Conservation (phyloP, 768 basidiomycete genomes). For the Auricularia cornea region DNA sequence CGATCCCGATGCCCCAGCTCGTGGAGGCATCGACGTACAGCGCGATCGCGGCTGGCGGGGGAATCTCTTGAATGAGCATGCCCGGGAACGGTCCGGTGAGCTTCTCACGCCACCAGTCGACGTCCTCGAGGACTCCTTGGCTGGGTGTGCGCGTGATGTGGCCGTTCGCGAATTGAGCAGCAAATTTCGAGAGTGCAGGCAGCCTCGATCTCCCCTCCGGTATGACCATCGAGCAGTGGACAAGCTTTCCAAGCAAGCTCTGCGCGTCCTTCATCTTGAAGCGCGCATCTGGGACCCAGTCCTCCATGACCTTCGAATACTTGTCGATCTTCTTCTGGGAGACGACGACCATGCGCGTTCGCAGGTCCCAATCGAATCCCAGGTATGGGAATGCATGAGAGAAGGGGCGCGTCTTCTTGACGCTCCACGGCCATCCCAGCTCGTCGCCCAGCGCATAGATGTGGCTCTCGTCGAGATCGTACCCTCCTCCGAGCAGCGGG, state of each 20-base stretch:
- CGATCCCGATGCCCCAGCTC: neutral
- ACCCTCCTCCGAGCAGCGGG: too few species aligned
- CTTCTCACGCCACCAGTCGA: conserved; percentile 25
- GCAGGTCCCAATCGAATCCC: too few species aligned
- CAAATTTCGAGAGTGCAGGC: neutral
- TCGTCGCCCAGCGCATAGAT: too few species aligned
- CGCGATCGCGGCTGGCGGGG: conserved; percentile 13
- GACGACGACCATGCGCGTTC: too few species aligned
- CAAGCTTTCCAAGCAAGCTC: neutral
- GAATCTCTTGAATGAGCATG: conserved; percentile 8
- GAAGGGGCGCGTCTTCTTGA: too few species aligned
- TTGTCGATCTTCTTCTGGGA: too few species aligned
- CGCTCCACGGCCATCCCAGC: too few species aligned
- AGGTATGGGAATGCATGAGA: too few species aligned
- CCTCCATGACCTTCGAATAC: too few species aligned
- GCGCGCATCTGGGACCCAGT: neutral
- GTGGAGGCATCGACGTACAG: neutral
- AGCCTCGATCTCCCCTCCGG: neutral
- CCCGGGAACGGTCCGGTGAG: conserved; percentile 8
- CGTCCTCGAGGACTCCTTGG: conserved; percentile 14
- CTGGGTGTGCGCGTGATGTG: neutral
- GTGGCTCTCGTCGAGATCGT: too few species aligned
- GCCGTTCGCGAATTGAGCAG: neutral
- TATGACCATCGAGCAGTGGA: neutral
- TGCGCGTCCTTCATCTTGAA: neutral